A percentile compares a stretch with the other conserved stretches of the same genome.
These are phyloP conservation scores for Arthroderma uncinatum DNA, from an alignment of 2,329 filamentous ascomycete species.

Conservation along the genomic window DNA sequence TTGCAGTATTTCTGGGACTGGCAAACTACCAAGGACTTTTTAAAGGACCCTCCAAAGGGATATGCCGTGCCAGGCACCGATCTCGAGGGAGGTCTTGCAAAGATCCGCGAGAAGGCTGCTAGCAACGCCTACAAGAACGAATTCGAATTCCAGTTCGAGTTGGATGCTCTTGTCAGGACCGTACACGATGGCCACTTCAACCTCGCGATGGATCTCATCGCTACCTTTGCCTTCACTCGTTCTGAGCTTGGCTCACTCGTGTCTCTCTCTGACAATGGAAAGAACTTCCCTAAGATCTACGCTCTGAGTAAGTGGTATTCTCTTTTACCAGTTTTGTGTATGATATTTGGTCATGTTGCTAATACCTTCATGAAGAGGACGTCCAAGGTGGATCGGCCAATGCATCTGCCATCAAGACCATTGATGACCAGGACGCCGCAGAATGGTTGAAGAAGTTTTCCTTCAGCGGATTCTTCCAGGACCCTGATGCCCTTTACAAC, in stretches of 20 bases:
- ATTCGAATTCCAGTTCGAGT: conserved; percentile 44
- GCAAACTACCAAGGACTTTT: conserved; percentile 18
- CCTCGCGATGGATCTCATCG: conserved; percentile 16
- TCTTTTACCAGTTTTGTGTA: background rate
- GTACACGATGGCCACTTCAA: conserved; percentile 53
- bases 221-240: conserved; percentile 41
- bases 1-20: conserved; percentile 17
- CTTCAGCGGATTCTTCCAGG: conserved; percentile 15
- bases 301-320: conserved; percentile 9
- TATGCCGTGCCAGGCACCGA: conserved; percentile 43
- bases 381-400: conserved; percentile 4
- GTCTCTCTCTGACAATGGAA: conserved; percentile 51
- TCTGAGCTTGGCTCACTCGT: conserved; percentile 47
- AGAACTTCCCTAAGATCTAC: conserved; percentile 47
- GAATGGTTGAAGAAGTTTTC: conserved; percentile 20
- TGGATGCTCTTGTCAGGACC: conserved; percentile 43
- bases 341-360: background rate
- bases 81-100: conserved; percentile 37
- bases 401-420: conserved; percentile 22
- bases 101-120: conserved; percentile 35
- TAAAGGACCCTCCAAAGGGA: conserved; percentile 37
- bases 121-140: conserved; percentile 41
- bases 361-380: background rate
- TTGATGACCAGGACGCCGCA: conserved; percentile 22
- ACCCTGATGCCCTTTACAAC: conserved; percentile 27